Evolutionary conservation across 176 grass and related monocot species (phyloP).

Genomic region (Carex myosuroides): DNA sequence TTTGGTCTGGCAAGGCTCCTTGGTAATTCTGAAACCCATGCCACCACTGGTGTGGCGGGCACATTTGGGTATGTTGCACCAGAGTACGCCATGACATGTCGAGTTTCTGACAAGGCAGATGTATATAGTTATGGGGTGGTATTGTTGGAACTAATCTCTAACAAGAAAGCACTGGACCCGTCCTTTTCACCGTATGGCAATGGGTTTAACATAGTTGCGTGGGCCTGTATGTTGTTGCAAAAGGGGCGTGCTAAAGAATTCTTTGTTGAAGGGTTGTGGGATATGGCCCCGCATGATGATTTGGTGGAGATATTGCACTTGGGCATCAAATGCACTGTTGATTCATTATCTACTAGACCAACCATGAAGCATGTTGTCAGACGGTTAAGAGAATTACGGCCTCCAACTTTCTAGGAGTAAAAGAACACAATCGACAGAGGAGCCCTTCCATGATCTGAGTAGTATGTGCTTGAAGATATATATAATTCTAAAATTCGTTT

Average conservation of each 20-base stretch:
- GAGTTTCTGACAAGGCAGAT: conserved; percentile 97
- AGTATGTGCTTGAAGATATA: background rate
- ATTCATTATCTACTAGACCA: conserved; percentile 73
- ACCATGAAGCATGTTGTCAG: conserved; percentile 98
- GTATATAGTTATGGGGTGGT: conserved; percentile 97
- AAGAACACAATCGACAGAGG: background rate
- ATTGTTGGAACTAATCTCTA: conserved; percentile 80
- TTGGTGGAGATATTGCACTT: conserved; percentile 86
- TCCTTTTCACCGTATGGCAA: conserved; percentile 98
- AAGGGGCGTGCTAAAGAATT: conserved; percentile 83
- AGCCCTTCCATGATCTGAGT: background rate
- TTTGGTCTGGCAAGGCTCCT: conserved; percentile 91
- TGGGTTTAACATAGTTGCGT: conserved; percentile 94
- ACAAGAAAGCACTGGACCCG: conserved; percentile 87
- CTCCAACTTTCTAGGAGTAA: conserved; percentile 41
- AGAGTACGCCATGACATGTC: conserved; percentile 95
- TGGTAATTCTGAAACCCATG: conserved; percentile 95
- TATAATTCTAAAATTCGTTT: background rate
- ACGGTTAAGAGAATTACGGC: conserved; percentile 77
- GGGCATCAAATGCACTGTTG: conserved; percentile 81
- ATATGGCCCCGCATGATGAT: conserved; percentile 83
- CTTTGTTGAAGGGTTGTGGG: conserved; percentile 89
- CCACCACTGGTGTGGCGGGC: conserved; percentile 90
- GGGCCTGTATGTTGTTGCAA: conserved; percentile 89
- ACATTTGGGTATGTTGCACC: conserved; percentile 97